Evolutionary conservation across 2,329 filamentous ascomycete genomes (phyloP).

Genomic region (Penicillium sp.): DNA sequence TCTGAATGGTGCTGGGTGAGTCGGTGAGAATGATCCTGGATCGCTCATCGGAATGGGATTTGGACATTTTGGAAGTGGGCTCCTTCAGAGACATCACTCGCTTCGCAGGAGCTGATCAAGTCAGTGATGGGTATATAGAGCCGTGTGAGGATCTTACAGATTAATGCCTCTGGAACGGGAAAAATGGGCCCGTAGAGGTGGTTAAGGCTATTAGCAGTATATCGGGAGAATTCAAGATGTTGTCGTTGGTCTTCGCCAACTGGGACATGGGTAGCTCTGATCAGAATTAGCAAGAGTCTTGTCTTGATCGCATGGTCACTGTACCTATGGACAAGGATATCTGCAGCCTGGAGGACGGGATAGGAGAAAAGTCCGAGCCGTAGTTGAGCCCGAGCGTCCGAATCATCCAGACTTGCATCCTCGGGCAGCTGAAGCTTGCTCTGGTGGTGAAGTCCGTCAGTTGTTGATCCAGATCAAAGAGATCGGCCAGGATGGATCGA

Average conservation of each 20-base stretch:
- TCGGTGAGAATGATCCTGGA: slow-evolving; percentile 85
- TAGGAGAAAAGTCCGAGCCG: slow-evolving; percentile 94
- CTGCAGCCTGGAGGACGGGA: slow-evolving; percentile 89
- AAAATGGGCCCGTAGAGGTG: slow-evolving; percentile 62
- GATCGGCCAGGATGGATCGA: background rate
- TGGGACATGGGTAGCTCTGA: slow-evolving; percentile 82
- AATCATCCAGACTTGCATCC: slow-evolving; percentile 55
- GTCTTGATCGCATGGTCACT: slow-evolving; percentile 1
- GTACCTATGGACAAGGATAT: slow-evolving; percentile 79
- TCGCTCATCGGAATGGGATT: slow-evolving; percentile 66
- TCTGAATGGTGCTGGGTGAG: slow-evolving; percentile 55
- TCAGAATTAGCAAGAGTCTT: slow-evolving; percentile 10
- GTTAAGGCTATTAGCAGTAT: slow-evolving; percentile 85
- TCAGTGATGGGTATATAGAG: slow-evolving; percentile 4
- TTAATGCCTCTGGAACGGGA: slow-evolving; percentile 63
- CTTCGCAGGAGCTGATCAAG: slow-evolving; percentile 62
- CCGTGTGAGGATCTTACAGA: slow-evolving; percentile 52
- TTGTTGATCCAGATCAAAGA: background rate
- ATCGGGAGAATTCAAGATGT: slow-evolving; percentile 86
- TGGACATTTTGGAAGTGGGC: slow-evolving; percentile 86
- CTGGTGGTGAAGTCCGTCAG: slow-evolving; percentile 40
- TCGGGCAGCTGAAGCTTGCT: slow-evolving; percentile 67
- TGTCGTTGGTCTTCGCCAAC: slow-evolving; percentile 95
- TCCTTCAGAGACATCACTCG: slow-evolving; percentile 85
- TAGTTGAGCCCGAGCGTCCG: slow-evolving; percentile 56